These are phyloP conservation scores for Dendrocalamus latiflorus DNA, from an alignment of 202 grass and related monocot genomes.

Conservation along the genomic window DNA sequence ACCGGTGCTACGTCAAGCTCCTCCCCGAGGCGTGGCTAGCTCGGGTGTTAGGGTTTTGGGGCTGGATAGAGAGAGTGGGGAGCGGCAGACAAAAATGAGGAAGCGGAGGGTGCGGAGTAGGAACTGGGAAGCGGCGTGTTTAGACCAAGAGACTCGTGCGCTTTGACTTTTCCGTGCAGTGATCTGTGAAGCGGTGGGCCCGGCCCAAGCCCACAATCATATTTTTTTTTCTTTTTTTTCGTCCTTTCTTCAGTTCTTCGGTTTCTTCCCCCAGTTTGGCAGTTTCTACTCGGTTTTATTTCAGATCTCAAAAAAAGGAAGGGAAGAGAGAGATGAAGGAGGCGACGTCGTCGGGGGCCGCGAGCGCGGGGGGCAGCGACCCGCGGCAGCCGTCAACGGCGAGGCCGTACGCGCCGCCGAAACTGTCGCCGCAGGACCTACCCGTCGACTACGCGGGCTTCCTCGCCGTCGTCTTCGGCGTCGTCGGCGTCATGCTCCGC, in stretches of 20 bases:
- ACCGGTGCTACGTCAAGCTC: not conserved
- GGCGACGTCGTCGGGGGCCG: constrained; percentile 17
- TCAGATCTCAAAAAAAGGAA: constrained; percentile 2
- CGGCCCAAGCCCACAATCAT: not conserved
- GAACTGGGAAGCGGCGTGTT: constrained; percentile 18
- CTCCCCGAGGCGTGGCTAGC: not conserved
- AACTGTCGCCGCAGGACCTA: constrained; percentile 74
- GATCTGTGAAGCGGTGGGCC: constrained; percentile 7
- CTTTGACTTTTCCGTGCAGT: constrained; percentile 40
- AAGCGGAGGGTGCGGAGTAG: too few species aligned
- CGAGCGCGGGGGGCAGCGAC: constrained; percentile 38
- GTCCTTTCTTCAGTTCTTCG: too few species aligned
- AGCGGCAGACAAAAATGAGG: not conserved
- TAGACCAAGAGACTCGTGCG: not conserved
- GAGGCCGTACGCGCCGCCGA: constrained; percentile 66
- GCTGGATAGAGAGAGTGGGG: not conserved
- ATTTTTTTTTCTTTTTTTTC: not conserved
- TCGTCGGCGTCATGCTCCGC: constrained; percentile 83
- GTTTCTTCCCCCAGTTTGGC: not conserved
- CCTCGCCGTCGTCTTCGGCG: constrained; percentile 83
- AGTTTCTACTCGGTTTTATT: not conserved
- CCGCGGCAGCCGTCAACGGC: constrained; percentile 66
- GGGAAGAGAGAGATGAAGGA: constrained; percentile 39
- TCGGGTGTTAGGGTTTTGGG: constrained; percentile 44
- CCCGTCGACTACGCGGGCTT: constrained; percentile 92